Conservation (phyloP, 1,139 yeast species). For the Debaryomycetaceae sp. region DNA sequence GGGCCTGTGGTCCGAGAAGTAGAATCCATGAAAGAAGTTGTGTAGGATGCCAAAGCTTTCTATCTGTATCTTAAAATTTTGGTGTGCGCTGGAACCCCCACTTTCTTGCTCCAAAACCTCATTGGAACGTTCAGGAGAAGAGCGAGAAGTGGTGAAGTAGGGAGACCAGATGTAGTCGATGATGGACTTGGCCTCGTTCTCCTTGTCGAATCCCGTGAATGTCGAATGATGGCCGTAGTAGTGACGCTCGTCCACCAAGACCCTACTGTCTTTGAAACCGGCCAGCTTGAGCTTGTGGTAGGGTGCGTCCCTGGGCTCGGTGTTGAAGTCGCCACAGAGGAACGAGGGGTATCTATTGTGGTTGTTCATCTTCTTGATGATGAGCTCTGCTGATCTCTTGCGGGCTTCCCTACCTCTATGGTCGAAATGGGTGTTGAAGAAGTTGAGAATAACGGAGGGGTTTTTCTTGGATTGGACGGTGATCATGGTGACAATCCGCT, state of each 20-base stretch:
- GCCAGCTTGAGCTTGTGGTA: constrained; percentile 34
- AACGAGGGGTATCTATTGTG: constrained; percentile 40
- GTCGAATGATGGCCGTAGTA: constrained; percentile 42
- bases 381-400: constrained; percentile 43
- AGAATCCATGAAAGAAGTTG: constrained; percentile 34
- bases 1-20: constrained; percentile 50
- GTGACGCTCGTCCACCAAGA: constrained; percentile 14
- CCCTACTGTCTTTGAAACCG: constrained; percentile 34
- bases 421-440: constrained; percentile 59
- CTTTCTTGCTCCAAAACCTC: constrained; percentile 3
- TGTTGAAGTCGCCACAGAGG: constrained; percentile 52
- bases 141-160: constrained; percentile 6
- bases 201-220: constrained; percentile 44
- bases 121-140: constrained; percentile 6
- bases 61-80: constrained; percentile 12
- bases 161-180: constrained; percentile 52
- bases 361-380: constrained; percentile 37
- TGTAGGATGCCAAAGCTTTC: constrained; percentile 41
- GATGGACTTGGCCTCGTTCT: constrained; percentile 23
- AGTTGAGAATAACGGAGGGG: constrained; percentile 30
- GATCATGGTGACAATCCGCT: constrained; percentile 35
- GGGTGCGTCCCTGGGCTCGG: constrained; percentile 51
- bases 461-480: constrained; percentile 19
- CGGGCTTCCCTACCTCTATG: constrained; percentile 50
- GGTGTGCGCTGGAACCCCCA: constrained; percentile 8